Base-by-base conservation (phyloP, 139 green algal species). In the Haematococcus lacustris region DNA sequence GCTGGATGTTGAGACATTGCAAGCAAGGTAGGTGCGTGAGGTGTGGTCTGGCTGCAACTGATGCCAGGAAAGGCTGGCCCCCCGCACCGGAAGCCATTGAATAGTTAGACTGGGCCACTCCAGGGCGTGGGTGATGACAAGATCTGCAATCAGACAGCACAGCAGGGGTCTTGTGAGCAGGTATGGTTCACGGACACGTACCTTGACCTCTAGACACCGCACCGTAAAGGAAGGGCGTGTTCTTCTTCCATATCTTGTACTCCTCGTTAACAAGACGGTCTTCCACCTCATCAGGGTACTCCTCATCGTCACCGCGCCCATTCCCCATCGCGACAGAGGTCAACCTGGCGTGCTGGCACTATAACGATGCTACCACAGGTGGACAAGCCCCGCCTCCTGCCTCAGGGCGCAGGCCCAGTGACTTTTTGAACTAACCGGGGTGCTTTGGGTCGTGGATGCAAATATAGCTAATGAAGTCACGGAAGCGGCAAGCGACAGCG, bases 181-280 rank as follows among this genome's bases (percentile, higher is more conserved):
- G n/a, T n/a, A n/a, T n/a, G n/a, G n/a, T n/a, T n/a, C n/a, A n/a
- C n/a, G n/a, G n/a, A n/a, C n/a, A n/a, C n/a, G n/a, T n/a, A n/a
- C n/a, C n/a, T n/a, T n/a, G n/a, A n/a, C n/a, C n/a, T n/a, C n/a
- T n/a, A n/a, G n/a, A n/a, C n/a, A 50, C 35, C 37, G 30, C 62
- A 97, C 92, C 91, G 80, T 99, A 99, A 0, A 99, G 86, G 57
- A 98, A 99, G 0, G 96, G 95, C 0, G 93, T 97, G 84, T 99
- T 99, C 78, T 98, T 98, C 87, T 99, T 99, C 96, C 96, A 99
- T 26, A 99, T 97, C 77, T 99, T 99, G 83, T 98, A 99, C 80
- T 99, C 96, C 80, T 99, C 96, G 53, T 98, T 98, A 33, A 98
- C 87, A 23, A 99, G 76, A 2, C 87, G 69, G 88, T 92, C 87